These are phyloP conservation scores for Coemansia sp. DNA, from an alignment of 192 early-diverging fungal genomes.

Conservation along the genomic window DNA sequence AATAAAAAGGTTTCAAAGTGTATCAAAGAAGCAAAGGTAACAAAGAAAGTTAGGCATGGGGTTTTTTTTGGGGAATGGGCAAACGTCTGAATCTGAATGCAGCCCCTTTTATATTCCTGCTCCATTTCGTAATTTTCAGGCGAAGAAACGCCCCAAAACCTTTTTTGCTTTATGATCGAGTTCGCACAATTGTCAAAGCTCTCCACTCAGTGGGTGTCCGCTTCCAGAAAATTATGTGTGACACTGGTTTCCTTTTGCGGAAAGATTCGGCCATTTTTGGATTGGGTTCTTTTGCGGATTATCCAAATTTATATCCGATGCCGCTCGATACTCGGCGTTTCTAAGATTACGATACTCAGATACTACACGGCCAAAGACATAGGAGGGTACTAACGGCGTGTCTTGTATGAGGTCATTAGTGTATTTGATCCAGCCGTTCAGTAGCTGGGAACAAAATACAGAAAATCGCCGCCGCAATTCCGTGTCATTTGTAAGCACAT, in stretches of 20 bases:
- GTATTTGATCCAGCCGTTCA: no score
- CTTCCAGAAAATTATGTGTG: no score
- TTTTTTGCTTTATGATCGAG: no score
- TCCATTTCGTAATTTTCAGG: not conserved
- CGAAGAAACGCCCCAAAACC: not conserved
- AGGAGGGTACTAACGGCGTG: no score
- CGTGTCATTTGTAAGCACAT: no score
- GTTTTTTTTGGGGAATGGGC: not conserved
- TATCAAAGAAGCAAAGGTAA: not conserved
- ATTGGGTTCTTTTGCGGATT: not conserved
- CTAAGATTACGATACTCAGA: conserved; percentile 6
- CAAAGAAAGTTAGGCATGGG: not conserved
- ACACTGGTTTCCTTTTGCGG: conserved; percentile 4
- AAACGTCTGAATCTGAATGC: not conserved
- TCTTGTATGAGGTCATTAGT: no score
- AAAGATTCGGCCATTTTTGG: not conserved
- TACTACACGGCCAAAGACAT: not conserved
- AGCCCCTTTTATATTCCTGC: not conserved
- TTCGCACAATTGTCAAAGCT: no score
- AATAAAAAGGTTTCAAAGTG: not conserved
- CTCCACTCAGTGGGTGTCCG: no score
- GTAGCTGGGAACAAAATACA: no score
- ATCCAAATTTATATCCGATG: not conserved
- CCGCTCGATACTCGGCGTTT: not conserved
- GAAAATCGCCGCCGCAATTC: no score